Percentiles rank a stretch among this genome's conserved stretches.
These are phyloP conservation scores for Pezicula neosporulosa DNA, from an alignment of 2,329 filamentous ascomycete genomes.

Conservation along the genomic window DNA sequence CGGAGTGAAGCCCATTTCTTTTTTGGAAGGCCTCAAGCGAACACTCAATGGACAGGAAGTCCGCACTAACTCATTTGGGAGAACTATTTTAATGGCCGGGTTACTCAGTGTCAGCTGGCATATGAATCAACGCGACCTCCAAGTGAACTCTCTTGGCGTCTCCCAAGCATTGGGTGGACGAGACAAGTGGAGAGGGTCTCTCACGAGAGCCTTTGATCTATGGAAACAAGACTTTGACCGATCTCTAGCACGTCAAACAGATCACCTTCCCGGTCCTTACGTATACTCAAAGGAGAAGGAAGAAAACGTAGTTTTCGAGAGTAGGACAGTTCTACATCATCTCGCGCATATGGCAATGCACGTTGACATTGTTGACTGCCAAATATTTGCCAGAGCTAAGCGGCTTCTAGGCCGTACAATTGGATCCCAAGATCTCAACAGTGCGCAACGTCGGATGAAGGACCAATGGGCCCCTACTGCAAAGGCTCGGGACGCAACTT, in stretches of 20 bases:
- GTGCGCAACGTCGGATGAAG: constrained; percentile 79
- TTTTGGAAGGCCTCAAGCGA: constrained; percentile 86
- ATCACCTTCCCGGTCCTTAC: constrained; percentile 50
- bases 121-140: constrained; percentile 93
- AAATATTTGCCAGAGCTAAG: constrained; percentile 88
- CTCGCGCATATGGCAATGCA: constrained; percentile 98
- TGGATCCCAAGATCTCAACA: constrained; percentile 74
- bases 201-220: constrained; percentile 86
- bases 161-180: constrained; percentile 77
- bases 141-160: constrained; percentile 82
- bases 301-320: constrained; percentile 72
- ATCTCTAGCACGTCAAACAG: constrained; percentile 58
- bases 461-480: constrained; percentile 87
- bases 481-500: constrained; percentile 84
- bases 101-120: constrained; percentile 94
- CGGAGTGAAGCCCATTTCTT: constrained; percentile 79
- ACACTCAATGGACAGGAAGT: constrained; percentile 85
- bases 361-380: constrained; percentile 94
- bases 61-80: constrained; percentile 87
- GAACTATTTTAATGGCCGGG: constrained; percentile 91
- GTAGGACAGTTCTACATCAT: constrained; percentile 84
- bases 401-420: constrained; percentile 83
- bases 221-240: constrained; percentile 94
- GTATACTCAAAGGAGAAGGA: constrained; percentile 58
- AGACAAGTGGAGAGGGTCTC: constrained; percentile 83